Evolutionary conservation across 225 moss, liverwort and hornwort species (phyloP), one percentile per base, ranked within the genome.

Genomic region (Climacium dendroides): DNA sequence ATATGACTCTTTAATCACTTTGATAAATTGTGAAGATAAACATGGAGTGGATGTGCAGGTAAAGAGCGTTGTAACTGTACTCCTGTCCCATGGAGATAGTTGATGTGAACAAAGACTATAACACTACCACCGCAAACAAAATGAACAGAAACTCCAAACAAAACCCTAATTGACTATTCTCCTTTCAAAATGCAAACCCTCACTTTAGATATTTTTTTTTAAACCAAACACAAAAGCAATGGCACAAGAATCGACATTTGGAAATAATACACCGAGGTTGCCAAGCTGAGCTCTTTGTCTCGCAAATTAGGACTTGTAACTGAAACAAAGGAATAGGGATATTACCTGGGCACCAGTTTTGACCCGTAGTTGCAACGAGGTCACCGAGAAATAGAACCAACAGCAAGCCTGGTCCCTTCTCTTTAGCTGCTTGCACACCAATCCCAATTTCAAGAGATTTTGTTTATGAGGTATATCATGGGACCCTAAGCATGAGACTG

Each of bases 301-400:
- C 15, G 60, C 35, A 29, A 73, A 29, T 41, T 52, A 53, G 69
- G 26, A 71, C 72, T 59, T 89, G 48, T 30, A 62, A 35, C 15
- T 43, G 73, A 66, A 74, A 37, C 39, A 65, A 81, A 52, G 8
- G 45, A 45, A 45, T 45, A 45, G 45, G 28, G 32, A 48, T 54
- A 62, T 74, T 47, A 96, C 95, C 94, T 87, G 96, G 94, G 85
- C 98, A 96, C 96, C 98, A 98, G 87, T 96, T 98, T 88, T 87
- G 91, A 59, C 96, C 96, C 55, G 96, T 88, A 48, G 89, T 90
- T 77, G 90, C 85, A 78, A 94, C 91, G 47, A 92, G 90, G 64
- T 98, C 95, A 48, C 91, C 98, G 7, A 98, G 89, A 78, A 96
- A 98, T 79, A 98, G 91, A 71, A 98, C 81, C 83, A 98, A 63